Evolutionary conservation across 1,284 basidiomycete genomes (phyloP).

Genomic region (Puccinia hordei): DNA sequence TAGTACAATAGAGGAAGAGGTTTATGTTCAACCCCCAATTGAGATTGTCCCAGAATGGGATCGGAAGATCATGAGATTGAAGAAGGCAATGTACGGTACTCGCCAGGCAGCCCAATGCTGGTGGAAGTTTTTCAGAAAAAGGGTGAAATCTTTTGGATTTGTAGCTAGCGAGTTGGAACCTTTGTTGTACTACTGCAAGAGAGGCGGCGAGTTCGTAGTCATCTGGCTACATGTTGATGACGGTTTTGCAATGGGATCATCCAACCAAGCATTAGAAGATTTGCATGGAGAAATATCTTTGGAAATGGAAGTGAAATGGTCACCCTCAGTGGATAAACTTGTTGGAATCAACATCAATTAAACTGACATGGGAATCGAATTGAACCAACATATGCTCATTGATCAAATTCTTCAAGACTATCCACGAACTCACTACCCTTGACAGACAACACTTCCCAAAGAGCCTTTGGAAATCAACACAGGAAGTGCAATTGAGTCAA

Average conservation of each 20-base stretch:
- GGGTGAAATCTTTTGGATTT: background rate
- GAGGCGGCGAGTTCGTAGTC: background rate
- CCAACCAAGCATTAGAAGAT: background rate
- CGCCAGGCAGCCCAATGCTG: slow-evolving; percentile 19
- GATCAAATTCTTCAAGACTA: background rate
- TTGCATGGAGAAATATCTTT: background rate
- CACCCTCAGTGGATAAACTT: background rate
- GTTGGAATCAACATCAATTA: background rate
- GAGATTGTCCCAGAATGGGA: no score
- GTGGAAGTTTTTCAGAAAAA: slow-evolving; percentile 8
- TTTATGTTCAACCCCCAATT: background rate
- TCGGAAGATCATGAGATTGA: background rate
- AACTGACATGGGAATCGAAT: background rate
- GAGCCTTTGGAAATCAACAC: background rate
- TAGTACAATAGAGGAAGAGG: no score
- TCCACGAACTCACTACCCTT: background rate
- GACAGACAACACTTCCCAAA: background rate
- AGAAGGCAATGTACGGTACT: slow-evolving; percentile 36
- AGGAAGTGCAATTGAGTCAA: background rate
- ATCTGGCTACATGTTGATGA: slow-evolving; percentile 37
- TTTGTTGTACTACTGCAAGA: background rate
- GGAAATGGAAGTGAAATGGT: background rate
- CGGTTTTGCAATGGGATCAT: no score
- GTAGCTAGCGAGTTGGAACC: no score
- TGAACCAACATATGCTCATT: background rate